A percentile compares a stretch with the other conserved stretches of the same genome.
phyloP scores from a whole-genome alignment of 2,329 filamentous ascomycete genomes.

The Cadophora sp. region DNA sequence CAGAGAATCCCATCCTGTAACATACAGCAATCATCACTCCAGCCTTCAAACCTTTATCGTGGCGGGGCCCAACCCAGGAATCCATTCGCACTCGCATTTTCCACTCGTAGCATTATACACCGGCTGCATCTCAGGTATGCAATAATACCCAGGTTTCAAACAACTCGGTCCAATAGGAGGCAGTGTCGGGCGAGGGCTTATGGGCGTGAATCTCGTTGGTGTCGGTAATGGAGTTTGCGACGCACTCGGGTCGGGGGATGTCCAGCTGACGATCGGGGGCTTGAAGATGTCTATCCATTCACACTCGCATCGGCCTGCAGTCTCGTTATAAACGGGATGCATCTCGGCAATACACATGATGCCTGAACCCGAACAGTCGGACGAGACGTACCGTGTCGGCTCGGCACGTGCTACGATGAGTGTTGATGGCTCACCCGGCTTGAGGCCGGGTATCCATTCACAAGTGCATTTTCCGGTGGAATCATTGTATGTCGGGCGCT shows the following conservation, averaged over 20 bases:
- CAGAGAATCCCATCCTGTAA: background rate
- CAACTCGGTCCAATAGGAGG: background rate
- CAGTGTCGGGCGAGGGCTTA: background rate
- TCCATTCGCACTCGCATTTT: constrained; percentile 25
- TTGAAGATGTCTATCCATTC: constrained; percentile 21
- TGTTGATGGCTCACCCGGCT: constrained; percentile 8
- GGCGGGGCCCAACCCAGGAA: constrained; percentile 18
- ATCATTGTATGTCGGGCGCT: constrained; percentile 19
- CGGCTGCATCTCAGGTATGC: constrained; percentile 24
- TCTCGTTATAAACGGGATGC: constrained; percentile 18
- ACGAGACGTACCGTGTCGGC: background rate
- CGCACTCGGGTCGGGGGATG: background rate
- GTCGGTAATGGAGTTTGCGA: background rate
- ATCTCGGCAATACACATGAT: constrained; percentile 28
- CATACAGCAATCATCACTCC: background rate
- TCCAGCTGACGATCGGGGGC: constrained; percentile 2
- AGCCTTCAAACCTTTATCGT: constrained; percentile 4
- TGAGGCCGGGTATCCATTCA: constrained; percentile 31
- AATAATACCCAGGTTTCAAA: background rate
- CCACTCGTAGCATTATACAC: constrained; percentile 20
- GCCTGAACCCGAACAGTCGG: constrained; percentile 16
- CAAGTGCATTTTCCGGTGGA: constrained; percentile 23
- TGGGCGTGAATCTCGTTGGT: background rate
- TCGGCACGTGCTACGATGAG: background rate
- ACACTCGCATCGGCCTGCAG: constrained; percentile 21